Evolutionary conservation across 2,329 filamentous ascomycete species (phyloP), one percentile per base, ranked within the genome.

Genomic region (Aspergillus ruber): DNA sequence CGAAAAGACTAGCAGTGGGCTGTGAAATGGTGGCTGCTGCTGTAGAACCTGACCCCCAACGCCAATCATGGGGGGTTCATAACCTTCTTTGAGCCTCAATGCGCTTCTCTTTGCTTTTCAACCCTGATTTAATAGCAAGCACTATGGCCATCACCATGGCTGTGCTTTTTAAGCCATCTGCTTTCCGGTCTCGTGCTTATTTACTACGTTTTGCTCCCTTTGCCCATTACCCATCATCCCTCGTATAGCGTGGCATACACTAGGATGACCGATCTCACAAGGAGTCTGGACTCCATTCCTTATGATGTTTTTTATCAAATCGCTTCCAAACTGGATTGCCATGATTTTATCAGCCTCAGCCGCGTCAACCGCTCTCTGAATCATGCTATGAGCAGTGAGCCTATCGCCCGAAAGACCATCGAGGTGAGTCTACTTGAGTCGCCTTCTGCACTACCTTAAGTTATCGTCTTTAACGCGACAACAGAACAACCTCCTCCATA

Each of bases 291-390:
- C 49, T 54, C 58, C 25, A 64, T 87, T 10, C 83, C 84, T 0
- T 82, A 79, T 58, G 85, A 88, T 64, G 71, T 87, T n/a, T 66
- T 85, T 23, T 78, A 78, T 43, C 74, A 78, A 44, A 76, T 87
- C 44, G 72, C 77, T 6, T 69, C 70, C 6, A 66, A 73, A 47
- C 71, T 88, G 32, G 71, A 77, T 15, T 66, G 83, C 21, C 74
- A 80, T 42, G 81, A 85, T 53, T 72, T 81, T 35, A 74, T 82
- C 49, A 72, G 77, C 51, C 66, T 86, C 39, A 75, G 77, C 36
- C 69, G 73, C 41, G 74, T 74, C 38, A 80, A 79, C 51, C 72
- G 65, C 5, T 69, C 73, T 17, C 71, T 87, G 27, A 67, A 70
- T 48, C 72, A 67, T 27, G 59, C 82, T 8, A 60, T 83, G 38